These are phyloP conservation scores for Penicillium silybi DNA, from an alignment of 495 filamentous ascomycete genomes.

Conservation along the genomic window DNA sequence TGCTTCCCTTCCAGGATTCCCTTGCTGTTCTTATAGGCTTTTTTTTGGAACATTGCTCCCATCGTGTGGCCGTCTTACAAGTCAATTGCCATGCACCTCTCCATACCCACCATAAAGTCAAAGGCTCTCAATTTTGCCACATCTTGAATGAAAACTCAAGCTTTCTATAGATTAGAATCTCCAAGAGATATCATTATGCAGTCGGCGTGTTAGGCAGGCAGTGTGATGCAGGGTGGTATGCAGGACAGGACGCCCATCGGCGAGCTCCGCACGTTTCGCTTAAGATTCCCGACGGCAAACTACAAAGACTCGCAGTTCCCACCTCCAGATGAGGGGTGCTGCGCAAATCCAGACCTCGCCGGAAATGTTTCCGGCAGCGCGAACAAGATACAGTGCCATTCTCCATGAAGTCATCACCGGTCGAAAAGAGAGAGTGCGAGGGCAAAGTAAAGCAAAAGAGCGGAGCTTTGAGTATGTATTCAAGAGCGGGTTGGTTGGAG, in stretches of 20 bases:
- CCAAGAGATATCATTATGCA: not conserved
- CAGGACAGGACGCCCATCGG: not conserved
- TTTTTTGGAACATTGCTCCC: not conserved
- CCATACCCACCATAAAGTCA: not conserved
- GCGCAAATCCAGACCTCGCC: not conserved
- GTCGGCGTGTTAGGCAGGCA: not conserved
- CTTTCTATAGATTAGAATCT: not conserved
- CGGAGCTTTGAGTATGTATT: conserved; percentile 74
- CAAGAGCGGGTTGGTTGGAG: conserved; percentile 74
- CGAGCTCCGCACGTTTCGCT: not conserved
- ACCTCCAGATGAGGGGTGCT: not conserved
- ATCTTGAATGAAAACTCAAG: not conserved
- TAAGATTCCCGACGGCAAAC: not conserved
- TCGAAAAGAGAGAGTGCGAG: not conserved
- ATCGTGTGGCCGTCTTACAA: not conserved
- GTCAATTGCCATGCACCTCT: not conserved
- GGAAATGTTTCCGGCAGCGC: not conserved
- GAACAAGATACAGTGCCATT: not conserved
- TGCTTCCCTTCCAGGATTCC: not conserved
- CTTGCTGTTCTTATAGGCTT: not conserved
- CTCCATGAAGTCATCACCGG: not conserved
- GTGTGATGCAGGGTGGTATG: not conserved
- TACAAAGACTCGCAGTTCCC: not conserved
- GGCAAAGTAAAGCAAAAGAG: conserved; percentile 49
- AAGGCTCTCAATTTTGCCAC: not conserved